These are phyloP conservation scores for Parmales sp. DNA, from an alignment of 108 stramenopile species.

Conservation along the genomic window DNA sequence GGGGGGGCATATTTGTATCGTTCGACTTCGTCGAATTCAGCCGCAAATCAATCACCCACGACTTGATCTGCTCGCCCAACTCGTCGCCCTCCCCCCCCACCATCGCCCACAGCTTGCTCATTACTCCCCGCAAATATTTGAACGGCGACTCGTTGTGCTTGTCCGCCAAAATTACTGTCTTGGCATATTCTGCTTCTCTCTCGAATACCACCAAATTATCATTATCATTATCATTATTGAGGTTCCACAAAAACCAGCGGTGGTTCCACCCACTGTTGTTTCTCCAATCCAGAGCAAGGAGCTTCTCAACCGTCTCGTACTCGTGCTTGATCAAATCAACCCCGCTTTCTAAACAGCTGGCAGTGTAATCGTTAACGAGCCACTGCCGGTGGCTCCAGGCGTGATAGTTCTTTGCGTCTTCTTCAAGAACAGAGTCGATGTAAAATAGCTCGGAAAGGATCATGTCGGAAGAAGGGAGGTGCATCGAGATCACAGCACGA, in stretches of 20 bases:
- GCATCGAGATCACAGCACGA: conserved; percentile 54
- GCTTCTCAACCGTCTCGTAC: conserved; percentile 45
- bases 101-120: no score
- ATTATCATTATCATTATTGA: neutral
- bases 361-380: conserved; percentile 54
- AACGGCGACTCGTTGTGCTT: conserved; percentile 10
- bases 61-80: no score
- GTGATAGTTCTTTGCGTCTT: conserved; percentile 96
- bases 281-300: conserved; percentile 66
- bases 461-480: conserved; percentile 22
- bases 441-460: conserved; percentile 67
- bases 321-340: conserved; percentile 58
- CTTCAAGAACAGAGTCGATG: conserved; percentile 54
- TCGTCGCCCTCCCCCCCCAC: no score
- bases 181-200: neutral
- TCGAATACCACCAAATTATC: neutral
- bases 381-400: conserved; percentile 94
- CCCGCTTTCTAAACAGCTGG: no score
- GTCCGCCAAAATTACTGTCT: neutral
- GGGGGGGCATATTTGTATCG: no score
- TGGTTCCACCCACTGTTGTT: conserved; percentile 99
- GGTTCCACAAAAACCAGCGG: conserved; percentile 82
- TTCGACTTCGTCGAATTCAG: no score
- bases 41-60: no score
- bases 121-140: no score